phyloP scores from a whole-genome alignment of 1,284 basidiomycete genomes.

The Sporisorium sorghi region DNA sequence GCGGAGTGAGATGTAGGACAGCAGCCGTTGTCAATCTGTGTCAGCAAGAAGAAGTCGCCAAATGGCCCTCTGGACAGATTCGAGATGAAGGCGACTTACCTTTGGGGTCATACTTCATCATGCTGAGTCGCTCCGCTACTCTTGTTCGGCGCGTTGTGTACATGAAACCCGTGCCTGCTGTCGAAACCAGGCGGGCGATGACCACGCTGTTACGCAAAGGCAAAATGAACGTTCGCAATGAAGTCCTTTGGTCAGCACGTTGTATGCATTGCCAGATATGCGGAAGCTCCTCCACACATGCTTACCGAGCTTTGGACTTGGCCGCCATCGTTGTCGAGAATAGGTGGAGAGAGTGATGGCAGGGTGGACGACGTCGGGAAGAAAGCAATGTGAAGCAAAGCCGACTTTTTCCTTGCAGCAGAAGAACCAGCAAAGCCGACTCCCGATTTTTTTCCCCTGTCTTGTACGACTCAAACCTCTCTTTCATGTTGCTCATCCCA shows the following conservation, averaged over 20 bases:
- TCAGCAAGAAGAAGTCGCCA: neutral
- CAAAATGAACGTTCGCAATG: neutral
- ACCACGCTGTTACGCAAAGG: constrained; percentile 48
- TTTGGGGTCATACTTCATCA: constrained; percentile 69
- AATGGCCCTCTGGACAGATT: neutral
- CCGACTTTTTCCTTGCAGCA: constrained; percentile 16
- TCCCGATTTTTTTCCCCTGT: neutral
- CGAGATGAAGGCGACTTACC: constrained; percentile 38
- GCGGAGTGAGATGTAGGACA: neutral
- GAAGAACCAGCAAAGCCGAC: constrained; percentile 6
- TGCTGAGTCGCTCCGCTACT: constrained; percentile 57
- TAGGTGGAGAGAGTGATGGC: neutral
- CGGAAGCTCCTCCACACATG: neutral
- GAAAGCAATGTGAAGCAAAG: constrained; percentile 5
- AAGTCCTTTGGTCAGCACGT: neutral
- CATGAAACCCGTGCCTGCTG: constrained; percentile 66
- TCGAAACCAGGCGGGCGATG: constrained; percentile 66
- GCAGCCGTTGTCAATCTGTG: neutral
- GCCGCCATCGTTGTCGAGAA: constrained; percentile 55
- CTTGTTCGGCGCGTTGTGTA: constrained; percentile 65
- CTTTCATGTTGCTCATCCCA: neutral
- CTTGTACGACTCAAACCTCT: neutral
- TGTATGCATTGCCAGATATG: neutral
- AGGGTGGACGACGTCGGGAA: constrained; percentile 2
- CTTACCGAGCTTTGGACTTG: constrained; percentile 66